phyloP scores from a whole-genome alignment of 2,329 filamentous ascomycete species.

The Diaporthe velutina region DNA sequence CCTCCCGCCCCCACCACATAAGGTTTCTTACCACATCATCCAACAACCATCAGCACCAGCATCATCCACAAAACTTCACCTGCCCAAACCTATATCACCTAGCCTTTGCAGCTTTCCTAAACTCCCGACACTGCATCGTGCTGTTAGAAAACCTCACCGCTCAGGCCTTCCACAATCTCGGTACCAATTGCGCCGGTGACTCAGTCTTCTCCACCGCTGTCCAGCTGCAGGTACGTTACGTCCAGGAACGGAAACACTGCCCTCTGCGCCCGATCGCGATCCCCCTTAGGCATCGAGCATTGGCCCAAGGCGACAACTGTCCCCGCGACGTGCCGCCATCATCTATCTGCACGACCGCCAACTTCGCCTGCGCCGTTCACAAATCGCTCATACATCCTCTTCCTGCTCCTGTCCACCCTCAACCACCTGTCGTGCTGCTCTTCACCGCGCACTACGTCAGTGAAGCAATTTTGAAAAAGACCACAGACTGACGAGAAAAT shows the following conservation, averaged over 20 bases:
- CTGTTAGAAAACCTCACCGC: slow-evolving; percentile 1
- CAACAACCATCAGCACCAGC: slow-evolving; percentile 15
- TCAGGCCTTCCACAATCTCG: background rate
- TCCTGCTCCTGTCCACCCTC: background rate
- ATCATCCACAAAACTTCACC: slow-evolving; percentile 11
- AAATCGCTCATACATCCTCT: background rate
- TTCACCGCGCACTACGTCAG: slow-evolving; percentile 21
- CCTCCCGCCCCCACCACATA: slow-evolving; percentile 11
- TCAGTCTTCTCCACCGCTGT: slow-evolving; percentile 24
- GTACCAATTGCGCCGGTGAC: slow-evolving; percentile 15
- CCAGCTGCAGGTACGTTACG: slow-evolving; percentile 26
- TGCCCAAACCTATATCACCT: background rate
- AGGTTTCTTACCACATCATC: slow-evolving; percentile 23
- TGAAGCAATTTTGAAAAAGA: background rate
- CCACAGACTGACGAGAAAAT: slow-evolving; percentile 24
- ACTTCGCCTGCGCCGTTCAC: background rate
- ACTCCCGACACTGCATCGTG: slow-evolving; percentile 3
- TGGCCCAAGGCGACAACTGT: background rate
- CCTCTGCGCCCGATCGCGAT: slow-evolving; percentile 22
- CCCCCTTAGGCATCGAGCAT: slow-evolving; percentile 21
- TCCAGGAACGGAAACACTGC: slow-evolving; percentile 14
- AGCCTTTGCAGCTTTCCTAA: background rate
- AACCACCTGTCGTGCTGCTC: background rate
- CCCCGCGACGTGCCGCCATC: slow-evolving; percentile 7
- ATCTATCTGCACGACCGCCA: background rate